Percentiles rank a stretch among this genome's conserved stretches.
Evolutionary conservation across 345 rosid species (phyloP).

Genomic region (Ceriops zippeliana): DNA sequence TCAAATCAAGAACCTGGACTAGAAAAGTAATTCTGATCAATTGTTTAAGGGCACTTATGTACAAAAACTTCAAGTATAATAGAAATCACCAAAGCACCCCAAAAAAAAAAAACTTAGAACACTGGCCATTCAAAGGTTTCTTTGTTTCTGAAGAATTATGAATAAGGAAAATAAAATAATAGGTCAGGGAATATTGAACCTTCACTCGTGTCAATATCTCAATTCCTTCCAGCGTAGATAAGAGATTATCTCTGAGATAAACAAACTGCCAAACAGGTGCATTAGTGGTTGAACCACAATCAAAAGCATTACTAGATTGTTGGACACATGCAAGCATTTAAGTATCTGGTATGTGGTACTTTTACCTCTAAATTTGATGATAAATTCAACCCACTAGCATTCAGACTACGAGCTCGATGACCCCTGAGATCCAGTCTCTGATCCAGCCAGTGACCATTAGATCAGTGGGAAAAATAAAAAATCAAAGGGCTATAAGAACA

Average conservation of each 20-base stretch:
- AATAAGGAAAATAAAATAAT: not conserved
- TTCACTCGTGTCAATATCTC: constrained; percentile 89
- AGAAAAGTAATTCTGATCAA: constrained; percentile 14
- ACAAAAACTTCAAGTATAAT: not conserved
- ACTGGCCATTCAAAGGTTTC: not conserved
- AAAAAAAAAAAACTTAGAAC: not conserved
- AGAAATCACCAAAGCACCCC: not conserved
- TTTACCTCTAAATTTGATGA: constrained; percentile 85
- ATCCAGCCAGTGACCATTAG: constrained; percentile 20
- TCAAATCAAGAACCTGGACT: constrained; percentile 88
- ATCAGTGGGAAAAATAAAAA: constrained; percentile 3
- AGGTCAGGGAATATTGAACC: constrained; percentile 45
- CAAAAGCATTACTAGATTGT: constrained; percentile 1
- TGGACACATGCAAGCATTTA: not conserved
- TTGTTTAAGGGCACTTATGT: not conserved
- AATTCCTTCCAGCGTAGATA: constrained; percentile 81
- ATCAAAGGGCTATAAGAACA: not conserved
- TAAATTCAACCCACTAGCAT: constrained; percentile 72
- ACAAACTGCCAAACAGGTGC: constrained; percentile 69
- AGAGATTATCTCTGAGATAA: constrained; percentile 92
- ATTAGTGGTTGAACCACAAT: constrained; percentile 3
- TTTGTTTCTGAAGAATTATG: not conserved
- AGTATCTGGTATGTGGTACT: not conserved
- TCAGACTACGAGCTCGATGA: constrained; percentile 77
- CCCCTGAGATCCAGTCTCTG: constrained; percentile 98